Conservation (phyloP, 352 stramenopile genomes). For the Aphanomyces invadans region DNA sequence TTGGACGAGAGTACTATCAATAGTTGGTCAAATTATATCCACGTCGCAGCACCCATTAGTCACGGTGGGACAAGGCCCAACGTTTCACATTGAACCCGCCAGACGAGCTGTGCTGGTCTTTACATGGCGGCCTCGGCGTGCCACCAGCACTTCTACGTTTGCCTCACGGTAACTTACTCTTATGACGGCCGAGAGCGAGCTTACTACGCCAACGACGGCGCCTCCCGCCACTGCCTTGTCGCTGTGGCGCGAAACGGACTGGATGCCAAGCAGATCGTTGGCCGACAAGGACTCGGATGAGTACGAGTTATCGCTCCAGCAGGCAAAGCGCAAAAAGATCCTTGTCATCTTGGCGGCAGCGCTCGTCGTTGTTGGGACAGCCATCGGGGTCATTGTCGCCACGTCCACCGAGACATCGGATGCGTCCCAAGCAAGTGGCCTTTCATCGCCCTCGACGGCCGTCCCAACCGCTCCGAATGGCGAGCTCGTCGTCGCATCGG, state of each 20-base stretch:
- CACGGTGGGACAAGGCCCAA: too few relatives aligned
- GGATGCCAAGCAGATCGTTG: not conserved
- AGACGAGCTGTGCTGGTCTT: not conserved
- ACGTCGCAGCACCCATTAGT: too few relatives aligned
- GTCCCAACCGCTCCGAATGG: not conserved
- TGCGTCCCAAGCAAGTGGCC: not conserved
- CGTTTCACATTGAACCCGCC: not conserved
- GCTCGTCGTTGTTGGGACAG: constrained; percentile 7
- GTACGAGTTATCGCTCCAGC: constrained; percentile 8
- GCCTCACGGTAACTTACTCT: constrained; percentile 3
- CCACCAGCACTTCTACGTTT: constrained; percentile 5
- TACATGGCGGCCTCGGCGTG: not conserved
- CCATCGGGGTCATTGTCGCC: constrained; percentile 44
- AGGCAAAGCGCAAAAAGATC: constrained; percentile 19
- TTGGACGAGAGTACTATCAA: too few relatives aligned
- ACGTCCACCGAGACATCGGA: constrained; percentile 48
- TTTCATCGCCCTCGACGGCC: not conserved
- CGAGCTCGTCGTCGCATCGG: not conserved
- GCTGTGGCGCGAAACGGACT: constrained; percentile 13
- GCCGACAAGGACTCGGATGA: constrained; percentile 20
- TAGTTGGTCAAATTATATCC: not conserved
- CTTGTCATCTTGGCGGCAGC: not conserved
- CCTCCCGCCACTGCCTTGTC: not conserved
- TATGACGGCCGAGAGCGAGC: not conserved
- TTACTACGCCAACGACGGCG: constrained; percentile 1